Evolutionary conservation across 2,329 filamentous ascomycete species (phyloP).

Genomic region (Colletotrichum cordylinicola): DNA sequence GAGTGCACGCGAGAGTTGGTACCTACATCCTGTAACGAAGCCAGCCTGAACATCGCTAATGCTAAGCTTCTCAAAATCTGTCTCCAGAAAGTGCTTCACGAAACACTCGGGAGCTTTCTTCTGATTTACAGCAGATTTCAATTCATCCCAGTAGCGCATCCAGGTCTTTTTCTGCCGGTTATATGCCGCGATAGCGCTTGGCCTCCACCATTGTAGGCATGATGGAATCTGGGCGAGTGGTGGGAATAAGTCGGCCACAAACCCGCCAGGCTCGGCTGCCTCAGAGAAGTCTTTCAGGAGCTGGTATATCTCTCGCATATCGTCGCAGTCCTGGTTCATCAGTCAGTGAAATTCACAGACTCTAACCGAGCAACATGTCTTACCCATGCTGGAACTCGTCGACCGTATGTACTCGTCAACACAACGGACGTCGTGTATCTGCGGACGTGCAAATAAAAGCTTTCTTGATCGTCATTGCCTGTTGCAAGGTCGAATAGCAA

Average conservation of each 20-base stretch:
- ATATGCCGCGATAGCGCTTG: neutral
- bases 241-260: neutral
- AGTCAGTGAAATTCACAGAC: neutral
- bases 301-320: neutral
- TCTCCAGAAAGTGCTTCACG: neutral
- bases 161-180: neutral
- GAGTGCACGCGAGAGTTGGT: neutral
- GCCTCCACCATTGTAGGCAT: neutral
- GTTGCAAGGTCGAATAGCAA: neutral
- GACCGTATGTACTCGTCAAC: neutral
- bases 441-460: neutral
- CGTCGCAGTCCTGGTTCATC: neutral
- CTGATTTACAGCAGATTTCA: neutral
- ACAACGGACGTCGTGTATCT: neutral
- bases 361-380: neutral
- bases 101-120: neutral
- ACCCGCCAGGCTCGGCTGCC: neutral
- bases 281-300: neutral
- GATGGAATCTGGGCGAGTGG: neutral
- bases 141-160: neutral
- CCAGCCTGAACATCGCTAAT: neutral
- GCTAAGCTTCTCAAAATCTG: neutral
- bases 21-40: neutral
- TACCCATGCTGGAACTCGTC: neutral
- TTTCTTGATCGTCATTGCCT: neutral